Percentiles rank a stretch among this genome's conserved stretches.
Conservation (phyloP, 1,139 yeast genomes). For the Candida tetrigidarum region DNA sequence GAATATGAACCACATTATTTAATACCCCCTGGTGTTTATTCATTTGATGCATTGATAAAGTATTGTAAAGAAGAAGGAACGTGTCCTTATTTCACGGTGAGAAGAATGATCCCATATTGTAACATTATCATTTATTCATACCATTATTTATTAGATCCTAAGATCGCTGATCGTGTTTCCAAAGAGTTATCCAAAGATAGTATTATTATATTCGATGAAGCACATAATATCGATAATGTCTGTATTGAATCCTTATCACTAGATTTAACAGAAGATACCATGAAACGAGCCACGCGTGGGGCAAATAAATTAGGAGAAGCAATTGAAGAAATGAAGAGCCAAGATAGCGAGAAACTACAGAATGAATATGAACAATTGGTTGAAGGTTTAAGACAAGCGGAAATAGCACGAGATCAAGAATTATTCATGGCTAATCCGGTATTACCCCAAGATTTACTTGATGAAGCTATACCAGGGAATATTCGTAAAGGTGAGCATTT, state of each 20-base stretch:
- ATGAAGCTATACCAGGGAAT: constrained; percentile 97
- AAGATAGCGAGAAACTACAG: constrained; percentile 82
- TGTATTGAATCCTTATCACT: constrained; percentile 94
- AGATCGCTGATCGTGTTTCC: constrained; percentile 95
- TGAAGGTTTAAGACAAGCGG: constrained; percentile 83
- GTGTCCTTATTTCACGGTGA: constrained; percentile 96
- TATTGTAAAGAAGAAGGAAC: constrained; percentile 80
- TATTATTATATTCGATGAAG: constrained; percentile 96
- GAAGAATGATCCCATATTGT: constrained; percentile 97
- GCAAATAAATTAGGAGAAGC: constrained; percentile 75
- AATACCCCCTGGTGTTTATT: constrained; percentile 91
- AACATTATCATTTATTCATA: constrained; percentile 94
- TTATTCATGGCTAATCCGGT: constrained; percentile 88
- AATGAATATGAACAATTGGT: constrained; percentile 91
- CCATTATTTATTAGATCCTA: constrained; percentile 95
- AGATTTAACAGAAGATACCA: constrained; percentile 59
- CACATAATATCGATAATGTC: constrained; percentile 97
- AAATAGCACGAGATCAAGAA: constrained; percentile 75
- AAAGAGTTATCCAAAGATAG: constrained; percentile 90
- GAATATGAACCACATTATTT: constrained; percentile 86
- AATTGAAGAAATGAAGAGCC: constrained; percentile 80
- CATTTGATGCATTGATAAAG: constrained; percentile 80
- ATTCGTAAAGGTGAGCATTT: constrained; percentile 97
- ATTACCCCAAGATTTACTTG: constrained; percentile 79
- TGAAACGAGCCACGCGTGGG: constrained; percentile 60